Evolutionary conservation across 73 alveolate species (phyloP), one percentile per base, ranked within the genome.

Genomic region (Stentor roeselii): DNA sequence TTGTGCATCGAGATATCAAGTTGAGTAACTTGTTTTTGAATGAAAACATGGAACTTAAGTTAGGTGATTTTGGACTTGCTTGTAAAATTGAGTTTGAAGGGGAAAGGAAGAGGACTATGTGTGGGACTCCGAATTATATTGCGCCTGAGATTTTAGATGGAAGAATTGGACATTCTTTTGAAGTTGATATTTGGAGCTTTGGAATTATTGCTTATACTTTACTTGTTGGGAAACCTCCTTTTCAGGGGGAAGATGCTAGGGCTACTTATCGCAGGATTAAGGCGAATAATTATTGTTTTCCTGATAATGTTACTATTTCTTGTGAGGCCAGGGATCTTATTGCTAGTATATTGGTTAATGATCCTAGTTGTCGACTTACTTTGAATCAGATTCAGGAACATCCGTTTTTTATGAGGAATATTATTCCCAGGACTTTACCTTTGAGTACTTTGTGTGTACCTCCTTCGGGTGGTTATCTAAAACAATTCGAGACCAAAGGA

Each of bases 31-130:
- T 93, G 36, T 94, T 92, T 80, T 34, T 94, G 61, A 92, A 91
- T 86, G 95, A 91, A 58, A 84, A 90, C 42, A 75, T 92, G 59
- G 92, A 94, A 84, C 89, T 94, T 36, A 4, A 88, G 92, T 41
- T 91, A 78, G 97, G 97, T 3, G 97, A 90, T 76, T 94, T 94
- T 76, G 95, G 96, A 3, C 84, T 90, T 11, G 97, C 98, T 3
- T 87, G 95, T 21, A 87, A 88, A 75, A 77, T 94, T 59, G 97
- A 92, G 60, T 88, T 75, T 75, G 94, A 90, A 40, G 93, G 95
- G 2, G 97, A 94, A 36, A 84, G 96, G 84, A 94, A 93, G 75
- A 77, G 88, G 31, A 89, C 98, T 0, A 77, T 94, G 39, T 94
- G 98, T 88, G 97, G 82, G 83, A 91, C 91, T 59, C 92, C 89